These are phyloP conservation scores for Periconia digitata DNA, from an alignment of 2,329 filamentous ascomycete species.

Conservation along the genomic window DNA sequence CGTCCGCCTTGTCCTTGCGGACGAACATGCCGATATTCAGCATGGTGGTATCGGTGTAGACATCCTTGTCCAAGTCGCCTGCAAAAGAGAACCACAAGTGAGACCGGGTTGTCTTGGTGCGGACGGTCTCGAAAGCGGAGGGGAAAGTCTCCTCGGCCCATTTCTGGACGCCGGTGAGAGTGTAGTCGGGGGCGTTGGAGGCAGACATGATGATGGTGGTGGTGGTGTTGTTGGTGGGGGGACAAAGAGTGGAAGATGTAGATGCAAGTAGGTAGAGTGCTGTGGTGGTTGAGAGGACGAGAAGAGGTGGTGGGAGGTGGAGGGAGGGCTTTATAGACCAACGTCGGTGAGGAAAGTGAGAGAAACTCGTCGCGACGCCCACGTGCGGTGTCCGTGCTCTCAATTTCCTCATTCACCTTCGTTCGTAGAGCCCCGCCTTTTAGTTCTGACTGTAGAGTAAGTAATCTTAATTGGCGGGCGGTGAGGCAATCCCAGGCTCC, in stretches of 20 bases:
- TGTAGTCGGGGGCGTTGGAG: not conserved
- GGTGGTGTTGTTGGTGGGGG: not conserved
- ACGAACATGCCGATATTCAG: not conserved
- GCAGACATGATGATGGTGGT: no score
- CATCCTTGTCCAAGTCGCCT: not conserved
- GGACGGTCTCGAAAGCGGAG: not conserved
- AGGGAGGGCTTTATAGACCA: not conserved
- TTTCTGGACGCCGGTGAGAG: not conserved
- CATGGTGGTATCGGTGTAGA: not conserved
- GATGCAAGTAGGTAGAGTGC: not conserved
- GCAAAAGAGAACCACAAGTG: not conserved
- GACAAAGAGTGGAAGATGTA: no score
- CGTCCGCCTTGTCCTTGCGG: not conserved
- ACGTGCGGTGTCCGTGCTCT: no score
- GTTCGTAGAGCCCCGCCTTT: not conserved
- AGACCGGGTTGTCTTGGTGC: not conserved
- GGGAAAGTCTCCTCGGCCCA: not conserved
- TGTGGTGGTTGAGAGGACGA: not conserved
- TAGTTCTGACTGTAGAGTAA: not conserved
- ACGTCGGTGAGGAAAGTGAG: not conserved
- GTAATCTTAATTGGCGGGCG: not conserved
- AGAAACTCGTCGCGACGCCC: no score
- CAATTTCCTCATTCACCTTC: not conserved
- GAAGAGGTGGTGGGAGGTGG: not conserved
- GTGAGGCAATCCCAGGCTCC: not conserved